Evolutionary conservation across 2,329 filamentous ascomycete genomes (phyloP).

Genomic region (Onygenales sp.): DNA sequence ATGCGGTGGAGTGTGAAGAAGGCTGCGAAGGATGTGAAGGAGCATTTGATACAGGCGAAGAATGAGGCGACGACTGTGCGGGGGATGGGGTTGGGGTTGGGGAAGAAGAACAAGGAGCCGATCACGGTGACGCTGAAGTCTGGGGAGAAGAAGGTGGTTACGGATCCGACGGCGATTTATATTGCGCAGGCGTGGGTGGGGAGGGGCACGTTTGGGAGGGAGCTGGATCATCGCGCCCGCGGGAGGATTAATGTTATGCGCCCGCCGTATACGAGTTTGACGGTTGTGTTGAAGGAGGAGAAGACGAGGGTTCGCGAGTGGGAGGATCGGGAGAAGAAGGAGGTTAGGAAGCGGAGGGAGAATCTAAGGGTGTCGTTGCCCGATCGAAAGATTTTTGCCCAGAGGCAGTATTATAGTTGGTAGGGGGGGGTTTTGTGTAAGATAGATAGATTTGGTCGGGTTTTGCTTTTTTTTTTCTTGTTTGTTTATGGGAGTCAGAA

Average conservation of each 20-base stretch:
- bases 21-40: constrained; percentile 68
- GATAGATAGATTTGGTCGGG: constrained; percentile 1
- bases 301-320: constrained; percentile 74
- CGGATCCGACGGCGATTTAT: constrained; percentile 74
- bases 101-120: constrained; percentile 7
- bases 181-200: constrained; percentile 90
- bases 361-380: constrained; percentile 84
- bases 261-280: constrained; percentile 66
- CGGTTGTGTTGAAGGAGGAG: constrained; percentile 84
- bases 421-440: constrained; percentile 34
- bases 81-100: constrained; percentile 66
- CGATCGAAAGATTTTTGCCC: constrained; percentile 71
- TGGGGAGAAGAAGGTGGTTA: constrained; percentile 60
- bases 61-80: constrained; percentile 69
- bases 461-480: neutral
- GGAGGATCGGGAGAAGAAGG: constrained; percentile 67
- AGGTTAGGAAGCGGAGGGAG: constrained; percentile 61
- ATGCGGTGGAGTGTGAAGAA: constrained; percentile 96
- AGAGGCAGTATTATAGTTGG: constrained; percentile 89
- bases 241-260: constrained; percentile 59
- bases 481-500: neutral
- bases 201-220: constrained; percentile 54
- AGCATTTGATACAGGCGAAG: constrained; percentile 70
- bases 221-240: constrained; percentile 64
- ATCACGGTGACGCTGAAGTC: constrained; percentile 42